Conservation (phyloP, 2,329 filamentous ascomycete species). For the Pseudogymnoascus sp. region DNA sequence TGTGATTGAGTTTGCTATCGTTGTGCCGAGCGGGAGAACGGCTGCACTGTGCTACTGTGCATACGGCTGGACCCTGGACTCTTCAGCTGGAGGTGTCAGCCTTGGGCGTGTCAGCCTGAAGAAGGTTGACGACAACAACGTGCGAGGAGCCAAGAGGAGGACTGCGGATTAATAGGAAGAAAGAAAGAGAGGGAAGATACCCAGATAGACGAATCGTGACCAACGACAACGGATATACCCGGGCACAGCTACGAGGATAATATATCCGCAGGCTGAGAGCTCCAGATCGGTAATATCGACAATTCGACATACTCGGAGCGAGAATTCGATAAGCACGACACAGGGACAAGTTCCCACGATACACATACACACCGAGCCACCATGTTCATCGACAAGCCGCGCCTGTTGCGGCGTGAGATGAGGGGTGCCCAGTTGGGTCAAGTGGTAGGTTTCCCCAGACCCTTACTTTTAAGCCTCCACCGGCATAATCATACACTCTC, state of each 20-base stretch:
- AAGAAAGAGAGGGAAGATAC: neutral
- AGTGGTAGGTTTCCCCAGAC: neutral
- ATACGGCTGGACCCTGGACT: neutral
- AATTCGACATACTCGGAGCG: neutral
- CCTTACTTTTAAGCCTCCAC: neutral
- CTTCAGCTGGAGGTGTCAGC: conserved; percentile 5
- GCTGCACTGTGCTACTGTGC: neutral
- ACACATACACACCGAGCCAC: neutral
- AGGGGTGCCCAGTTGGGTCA: neutral
- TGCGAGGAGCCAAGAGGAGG: neutral
- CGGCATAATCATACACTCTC: neutral
- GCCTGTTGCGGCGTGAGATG: conserved; percentile 1
- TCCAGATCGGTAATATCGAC: neutral
- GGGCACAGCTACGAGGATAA: neutral
- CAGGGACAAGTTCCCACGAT: neutral
- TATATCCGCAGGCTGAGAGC: conserved; percentile 1
- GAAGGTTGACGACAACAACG: neutral
- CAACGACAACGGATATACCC: neutral
- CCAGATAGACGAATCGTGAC: neutral
- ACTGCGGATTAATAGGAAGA: neutral
- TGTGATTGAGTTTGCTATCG: conserved; percentile 6
- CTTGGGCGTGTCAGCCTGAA: conserved; percentile 7
- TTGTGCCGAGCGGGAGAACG: neutral
- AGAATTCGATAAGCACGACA: neutral
- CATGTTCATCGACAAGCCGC: conserved; percentile 2